Base-by-base conservation (phyloP, 148 eudicot genomes). In the Chenopodium formosanum region DNA sequence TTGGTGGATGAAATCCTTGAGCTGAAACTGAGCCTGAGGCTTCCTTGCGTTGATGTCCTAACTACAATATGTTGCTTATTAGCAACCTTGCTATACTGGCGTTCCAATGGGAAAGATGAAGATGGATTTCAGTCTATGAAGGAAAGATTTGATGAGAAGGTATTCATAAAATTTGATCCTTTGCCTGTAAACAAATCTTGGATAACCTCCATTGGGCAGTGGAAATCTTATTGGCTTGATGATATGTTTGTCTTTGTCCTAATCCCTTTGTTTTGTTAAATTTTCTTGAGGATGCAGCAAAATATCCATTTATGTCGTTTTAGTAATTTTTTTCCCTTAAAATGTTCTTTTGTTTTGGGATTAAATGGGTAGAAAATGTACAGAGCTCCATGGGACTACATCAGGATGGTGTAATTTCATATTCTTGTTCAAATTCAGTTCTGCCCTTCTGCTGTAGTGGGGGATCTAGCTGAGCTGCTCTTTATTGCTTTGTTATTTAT, bases 81-180 rank as follows among this genome's bases (percentile, higher is more conserved):
- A 65, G 72, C 84, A 80, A 83, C 86, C 71, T 81, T 93, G 75
- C 79, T 87, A 78, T 76, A 81, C 79, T 80, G 83, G 86, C 87
- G 83, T 65, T 74, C 50, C 78, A 75, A 22, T 81, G 86, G 47
- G 58, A 85, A 80, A 66, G 85, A 86, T 63, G 82, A 88, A 83
- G 79, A 74, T 77, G 76, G 20, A 58, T 44, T 78, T 64, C 58
- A n/a, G 62, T 75, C 86, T 76, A 48, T 68, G 75, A 79, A 74
- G 79, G 87, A 85, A 84, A 78, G 76, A 86, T 77, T 81, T 76
- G 77, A 88, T 81, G 97, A 88, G 78, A 88, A 95, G 97, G 98
- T 94, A 86, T 53, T 74, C 37, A 12, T 19, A 14, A 9, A 19
- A 68, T 23, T 34, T 64, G 27, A 22, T 82, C 23, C 29, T 73